phyloP scores from a whole-genome alignment of 176 grass and related monocot genomes.

The Dactylis glomerata region DNA sequence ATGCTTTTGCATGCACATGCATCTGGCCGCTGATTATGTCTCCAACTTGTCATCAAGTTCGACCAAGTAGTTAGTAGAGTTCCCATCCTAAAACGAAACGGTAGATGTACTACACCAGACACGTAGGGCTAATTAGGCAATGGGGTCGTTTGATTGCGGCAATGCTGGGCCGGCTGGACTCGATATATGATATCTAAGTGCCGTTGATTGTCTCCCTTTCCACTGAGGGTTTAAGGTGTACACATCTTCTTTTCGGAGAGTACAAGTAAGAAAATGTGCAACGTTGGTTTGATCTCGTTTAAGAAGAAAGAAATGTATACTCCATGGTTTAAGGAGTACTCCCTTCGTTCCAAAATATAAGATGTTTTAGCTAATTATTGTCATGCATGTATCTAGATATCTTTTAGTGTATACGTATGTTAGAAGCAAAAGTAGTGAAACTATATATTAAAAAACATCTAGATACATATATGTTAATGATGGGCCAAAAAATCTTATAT shows the following conservation, averaged over 20 bases:
- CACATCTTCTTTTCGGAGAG: neutral
- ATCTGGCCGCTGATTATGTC: too few species aligned
- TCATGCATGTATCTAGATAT: too few species aligned
- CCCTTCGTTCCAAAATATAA: too few species aligned
- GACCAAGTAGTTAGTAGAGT: neutral
- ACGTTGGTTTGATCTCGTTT: neutral
- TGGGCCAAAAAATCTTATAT: too few species aligned
- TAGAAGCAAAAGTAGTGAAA: too few species aligned
- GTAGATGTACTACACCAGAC: neutral
- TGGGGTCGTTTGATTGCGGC: neutral
- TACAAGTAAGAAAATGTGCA: neutral
- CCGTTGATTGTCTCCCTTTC: too few species aligned
- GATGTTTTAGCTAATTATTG: too few species aligned
- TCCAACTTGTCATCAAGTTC: neutral
- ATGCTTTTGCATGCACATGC: neutral
- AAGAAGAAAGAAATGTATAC: neutral
- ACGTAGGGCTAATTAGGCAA: neutral
- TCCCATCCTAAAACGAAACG: neutral
- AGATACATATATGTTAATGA: too few species aligned
- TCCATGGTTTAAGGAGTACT: too few species aligned
- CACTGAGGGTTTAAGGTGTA: too few species aligned
- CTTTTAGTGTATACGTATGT: too few species aligned
- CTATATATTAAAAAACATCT: too few species aligned
- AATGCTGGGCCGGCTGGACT: neutral
- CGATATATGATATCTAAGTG: neutral